These are phyloP conservation scores for Biscogniauxia marginata DNA, from an alignment of 2,329 filamentous ascomycete genomes.

Conservation along the genomic window DNA sequence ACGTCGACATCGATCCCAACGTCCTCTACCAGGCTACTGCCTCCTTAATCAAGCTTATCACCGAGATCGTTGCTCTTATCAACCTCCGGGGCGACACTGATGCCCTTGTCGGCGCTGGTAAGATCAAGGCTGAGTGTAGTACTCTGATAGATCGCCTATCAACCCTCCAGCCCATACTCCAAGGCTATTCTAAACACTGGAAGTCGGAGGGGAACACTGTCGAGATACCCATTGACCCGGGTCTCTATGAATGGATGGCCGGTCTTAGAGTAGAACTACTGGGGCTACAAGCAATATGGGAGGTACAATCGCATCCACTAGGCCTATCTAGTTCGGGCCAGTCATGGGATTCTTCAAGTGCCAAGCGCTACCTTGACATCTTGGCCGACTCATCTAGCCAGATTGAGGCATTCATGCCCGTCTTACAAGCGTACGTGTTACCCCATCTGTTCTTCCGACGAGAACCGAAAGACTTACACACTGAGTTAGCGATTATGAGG, in stretches of 20 bases:
- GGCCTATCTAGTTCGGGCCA: neutral
- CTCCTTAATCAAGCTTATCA: conserved; percentile 10
- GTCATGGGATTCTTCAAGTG: neutral
- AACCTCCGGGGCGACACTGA: neutral
- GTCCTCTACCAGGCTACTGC: conserved; percentile 6
- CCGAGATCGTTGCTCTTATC: conserved; percentile 5
- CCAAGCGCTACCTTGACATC: conserved; percentile 1
- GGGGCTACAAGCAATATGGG: conserved; percentile 9
- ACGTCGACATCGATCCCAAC: conserved; percentile 5
- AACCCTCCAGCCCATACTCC: conserved; percentile 18
- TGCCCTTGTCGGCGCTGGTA: neutral
- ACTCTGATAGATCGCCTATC: conserved; percentile 14
- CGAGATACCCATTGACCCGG: conserved; percentile 21
- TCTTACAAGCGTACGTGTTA: conserved; percentile 17
- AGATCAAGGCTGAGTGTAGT: conserved; percentile 9
- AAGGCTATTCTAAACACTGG: conserved; percentile 20
- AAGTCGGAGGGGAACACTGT: neutral
- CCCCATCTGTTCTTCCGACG: neutral
- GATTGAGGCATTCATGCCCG: conserved; percentile 22
- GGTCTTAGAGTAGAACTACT: conserved; percentile 18
- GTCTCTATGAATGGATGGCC: conserved; percentile 21
- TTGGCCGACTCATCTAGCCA: conserved; percentile 12
- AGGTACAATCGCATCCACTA: neutral
- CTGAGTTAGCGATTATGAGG: conserved; percentile 21
- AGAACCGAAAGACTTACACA: conserved; percentile 1